A percentile compares a stretch with the other conserved stretches of the same genome.
These are phyloP conservation scores for Hymenochaete sp. DNA, from an alignment of 1,284 basidiomycete species.

Conservation along the genomic window DNA sequence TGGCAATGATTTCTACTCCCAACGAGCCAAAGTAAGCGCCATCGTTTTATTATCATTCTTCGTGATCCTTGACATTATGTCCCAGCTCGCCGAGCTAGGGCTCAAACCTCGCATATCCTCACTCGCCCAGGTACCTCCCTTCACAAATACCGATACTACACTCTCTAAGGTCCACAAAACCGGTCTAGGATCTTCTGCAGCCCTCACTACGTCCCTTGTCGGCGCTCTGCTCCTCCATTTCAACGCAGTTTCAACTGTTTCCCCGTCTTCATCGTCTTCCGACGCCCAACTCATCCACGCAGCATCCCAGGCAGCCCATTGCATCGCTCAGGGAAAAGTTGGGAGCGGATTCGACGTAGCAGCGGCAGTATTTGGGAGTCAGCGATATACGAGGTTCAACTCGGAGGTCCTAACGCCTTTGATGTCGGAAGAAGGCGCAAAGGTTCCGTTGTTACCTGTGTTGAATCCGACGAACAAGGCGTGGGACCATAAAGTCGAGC, in stretches of 20 bases:
- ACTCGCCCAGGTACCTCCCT: constrained; percentile 60
- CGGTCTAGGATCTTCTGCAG: constrained; percentile 93
- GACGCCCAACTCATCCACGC: constrained; percentile 68
- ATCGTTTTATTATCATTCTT: background rate
- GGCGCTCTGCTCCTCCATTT: constrained; percentile 80
- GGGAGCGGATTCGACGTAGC: constrained; percentile 97
- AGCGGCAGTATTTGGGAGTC: constrained; percentile 90
- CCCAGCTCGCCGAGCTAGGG: constrained; percentile 51
- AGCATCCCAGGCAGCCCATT: constrained; percentile 92
- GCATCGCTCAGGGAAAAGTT: constrained; percentile 95
- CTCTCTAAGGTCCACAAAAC: constrained; percentile 92
- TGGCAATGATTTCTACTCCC: constrained; percentile 98
- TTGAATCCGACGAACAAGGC: constrained; percentile 51
- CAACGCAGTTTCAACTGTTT: constrained; percentile 45
- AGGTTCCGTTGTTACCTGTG: constrained; percentile 34
- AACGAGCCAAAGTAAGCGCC: constrained; percentile 65
- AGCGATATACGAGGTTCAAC: constrained; percentile 87
- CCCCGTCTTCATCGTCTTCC: constrained; percentile 38
- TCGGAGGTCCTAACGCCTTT: constrained; percentile 59
- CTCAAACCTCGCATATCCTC: constrained; percentile 56
- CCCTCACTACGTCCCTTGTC: constrained; percentile 92
- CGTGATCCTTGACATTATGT: too few species aligned
- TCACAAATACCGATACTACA: constrained; percentile 61
- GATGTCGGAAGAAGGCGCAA: constrained; percentile 46
- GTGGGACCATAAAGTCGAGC: constrained; percentile 61